Percentiles rank a stretch among this genome's conserved stretches.
Conservation (phyloP, 306 rosid species). For the Hippophae tibetana region DNA sequence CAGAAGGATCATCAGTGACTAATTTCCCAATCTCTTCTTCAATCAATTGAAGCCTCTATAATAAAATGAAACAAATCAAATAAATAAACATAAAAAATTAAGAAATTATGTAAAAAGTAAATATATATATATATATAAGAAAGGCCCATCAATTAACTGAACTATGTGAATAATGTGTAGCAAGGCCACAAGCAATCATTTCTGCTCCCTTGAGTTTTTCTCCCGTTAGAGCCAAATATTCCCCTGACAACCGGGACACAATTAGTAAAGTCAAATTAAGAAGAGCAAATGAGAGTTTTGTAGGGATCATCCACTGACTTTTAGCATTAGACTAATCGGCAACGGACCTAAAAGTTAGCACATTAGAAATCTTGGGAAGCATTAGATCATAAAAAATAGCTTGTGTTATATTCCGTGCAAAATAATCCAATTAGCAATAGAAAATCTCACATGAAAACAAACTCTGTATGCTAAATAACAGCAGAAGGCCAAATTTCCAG, state of each 20-base stretch:
- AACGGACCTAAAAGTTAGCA: neutral
- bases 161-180: constrained; percentile 67
- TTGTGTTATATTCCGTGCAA: neutral
- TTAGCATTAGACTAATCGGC: no score
- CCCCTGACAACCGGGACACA: constrained; percentile 48
- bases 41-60: constrained; percentile 60
- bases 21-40: constrained; percentile 70
- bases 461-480: neutral
- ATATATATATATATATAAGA: neutral
- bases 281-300: neutral
- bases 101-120: neutral
- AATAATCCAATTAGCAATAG: neutral
- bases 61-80: constrained; percentile 17
- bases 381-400: neutral
- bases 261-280: constrained; percentile 6
- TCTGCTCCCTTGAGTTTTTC: constrained; percentile 70
- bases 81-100: neutral
- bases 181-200: constrained; percentile 84
- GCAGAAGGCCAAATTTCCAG: neutral
- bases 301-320: neutral
- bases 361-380: neutral
- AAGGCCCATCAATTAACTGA: constrained; percentile 44
- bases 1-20: constrained; percentile 86
- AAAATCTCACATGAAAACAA: neutral
- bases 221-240: constrained; percentile 83